Evolutionary conservation across 768 basidiomycete species (phyloP), one percentile per base, ranked within the genome.

Genomic region (Boletus bicolor): DNA sequence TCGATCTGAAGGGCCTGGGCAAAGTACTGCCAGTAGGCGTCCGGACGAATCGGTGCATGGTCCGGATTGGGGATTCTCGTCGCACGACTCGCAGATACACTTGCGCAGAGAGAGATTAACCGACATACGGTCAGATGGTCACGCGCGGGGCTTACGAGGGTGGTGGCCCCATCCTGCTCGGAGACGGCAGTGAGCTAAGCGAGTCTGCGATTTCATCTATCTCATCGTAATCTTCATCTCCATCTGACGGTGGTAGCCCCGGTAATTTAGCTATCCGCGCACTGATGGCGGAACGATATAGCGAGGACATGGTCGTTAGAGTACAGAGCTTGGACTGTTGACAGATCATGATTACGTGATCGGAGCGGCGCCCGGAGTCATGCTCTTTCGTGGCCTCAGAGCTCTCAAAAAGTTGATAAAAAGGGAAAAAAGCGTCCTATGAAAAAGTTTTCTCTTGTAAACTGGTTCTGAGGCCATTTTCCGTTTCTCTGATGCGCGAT

Each of bases 231-330:
- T 57, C 51, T 8, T 81, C 79, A 6, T 78, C 77, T n/a, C 72
- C 79, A 10, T 65, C 65, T 38, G 72, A 55, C 2, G 72, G 65
- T 14, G 81, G 82, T n/a, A 86, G 61, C 6, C 69, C 61, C 7
- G 91, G 91, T n/a, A 94, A 72, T 64, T 86, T 91, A 5, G 88
- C 77, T 38, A 93, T 76, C 39, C 89, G 81, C 3, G 90, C 84
- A 59, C 81, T 81, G 55, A 96, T 77, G 10, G 93, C 84, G 57
- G 89, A 89, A 53, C 89, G 87, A 67, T 85, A 84, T 5, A 93
- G 74, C 63, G 84, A 74, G 14, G 87, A 89, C 87, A 91, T 89
- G 37, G 24, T 46, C 2, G 53, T 49, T 12, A 8, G 17, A n/a
- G 26, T 7, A n/a, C 15, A 45, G 11, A 50, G 21, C 21, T 24